These are phyloP conservation scores for Thinopyrum elongatum DNA, from an alignment of 176 grass and related monocot species.

Conservation along the genomic window DNA sequence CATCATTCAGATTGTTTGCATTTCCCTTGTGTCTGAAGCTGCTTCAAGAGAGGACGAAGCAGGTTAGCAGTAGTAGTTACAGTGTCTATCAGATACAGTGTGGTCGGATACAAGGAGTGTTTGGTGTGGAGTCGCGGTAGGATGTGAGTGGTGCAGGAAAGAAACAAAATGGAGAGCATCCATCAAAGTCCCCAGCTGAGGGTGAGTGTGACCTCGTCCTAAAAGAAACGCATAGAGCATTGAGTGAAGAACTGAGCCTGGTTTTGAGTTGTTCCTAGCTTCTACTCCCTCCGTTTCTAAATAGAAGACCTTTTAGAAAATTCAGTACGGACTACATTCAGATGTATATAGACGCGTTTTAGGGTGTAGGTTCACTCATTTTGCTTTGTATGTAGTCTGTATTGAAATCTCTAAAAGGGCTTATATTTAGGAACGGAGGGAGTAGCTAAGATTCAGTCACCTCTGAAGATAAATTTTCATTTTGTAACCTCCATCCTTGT, in stretches of 20 bases:
- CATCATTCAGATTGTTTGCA: background rate
- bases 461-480: background rate
- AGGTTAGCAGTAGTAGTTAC: background rate
- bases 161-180: background rate
- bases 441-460: background rate
- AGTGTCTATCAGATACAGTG: background rate
- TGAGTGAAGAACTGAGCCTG: background rate
- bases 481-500: background rate
- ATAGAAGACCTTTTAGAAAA: too few species aligned
- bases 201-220: background rate
- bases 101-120: background rate
- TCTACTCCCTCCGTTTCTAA: too few species aligned
- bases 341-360: too few species aligned
- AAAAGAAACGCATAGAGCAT: background rate
- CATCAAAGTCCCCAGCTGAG: background rate
- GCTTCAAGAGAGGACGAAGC: background rate
- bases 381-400: too few species aligned
- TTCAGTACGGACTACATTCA: too few species aligned
- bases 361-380: too few species aligned
- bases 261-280: background rate
- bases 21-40: background rate
- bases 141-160: conserved; percentile 17
- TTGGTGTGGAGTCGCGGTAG: conserved; percentile 12
- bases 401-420: too few species aligned
- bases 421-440: too few species aligned